Evolutionary conservation across 225 moss, liverwort and hornwort genomes (phyloP).

Genomic region (Takakia lepidozioides): DNA sequence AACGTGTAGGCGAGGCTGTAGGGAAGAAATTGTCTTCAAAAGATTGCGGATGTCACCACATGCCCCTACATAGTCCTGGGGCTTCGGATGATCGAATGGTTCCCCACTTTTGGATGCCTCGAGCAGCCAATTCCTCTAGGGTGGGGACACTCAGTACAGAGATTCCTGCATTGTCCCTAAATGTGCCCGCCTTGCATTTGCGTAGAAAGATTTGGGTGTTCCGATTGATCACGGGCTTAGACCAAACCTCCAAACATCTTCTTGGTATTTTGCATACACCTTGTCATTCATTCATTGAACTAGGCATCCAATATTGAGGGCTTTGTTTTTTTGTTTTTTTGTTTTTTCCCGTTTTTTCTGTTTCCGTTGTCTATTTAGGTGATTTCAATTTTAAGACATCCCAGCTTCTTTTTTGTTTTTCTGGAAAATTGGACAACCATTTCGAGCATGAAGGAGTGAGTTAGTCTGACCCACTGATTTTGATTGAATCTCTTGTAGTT

Average conservation of each 20-base stretch:
- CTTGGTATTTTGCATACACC: too few relatives aligned
- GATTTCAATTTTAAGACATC: too few relatives aligned
- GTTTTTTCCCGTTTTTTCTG: too few relatives aligned
- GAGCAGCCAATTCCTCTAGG: not conserved
- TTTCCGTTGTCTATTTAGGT: too few relatives aligned
- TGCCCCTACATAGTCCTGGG: constrained; percentile 3
- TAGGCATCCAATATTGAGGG: too few relatives aligned
- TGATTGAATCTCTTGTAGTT: too few relatives aligned
- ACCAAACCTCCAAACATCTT: constrained; percentile 1
- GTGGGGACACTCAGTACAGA: not conserved
- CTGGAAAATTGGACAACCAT: too few relatives aligned
- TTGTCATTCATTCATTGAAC: too few relatives aligned
- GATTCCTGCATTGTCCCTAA: not conserved
- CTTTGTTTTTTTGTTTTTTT: too few relatives aligned
- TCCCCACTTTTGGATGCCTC: not conserved
- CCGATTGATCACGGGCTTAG: constrained; percentile 1
- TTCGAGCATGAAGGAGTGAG: too few relatives aligned
- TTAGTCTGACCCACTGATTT: too few relatives aligned
- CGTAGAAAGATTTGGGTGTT: constrained; percentile 1
- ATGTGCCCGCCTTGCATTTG: constrained; percentile 2
- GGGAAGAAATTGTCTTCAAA: constrained; percentile 9
- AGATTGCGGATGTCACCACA: constrained; percentile 13
- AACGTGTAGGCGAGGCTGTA: not conserved
- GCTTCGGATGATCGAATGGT: not conserved
- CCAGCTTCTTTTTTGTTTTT: too few relatives aligned